Conservation (phyloP, 2,329 filamentous ascomycete genomes). For the Phyllosticta citrichinensis region DNA sequence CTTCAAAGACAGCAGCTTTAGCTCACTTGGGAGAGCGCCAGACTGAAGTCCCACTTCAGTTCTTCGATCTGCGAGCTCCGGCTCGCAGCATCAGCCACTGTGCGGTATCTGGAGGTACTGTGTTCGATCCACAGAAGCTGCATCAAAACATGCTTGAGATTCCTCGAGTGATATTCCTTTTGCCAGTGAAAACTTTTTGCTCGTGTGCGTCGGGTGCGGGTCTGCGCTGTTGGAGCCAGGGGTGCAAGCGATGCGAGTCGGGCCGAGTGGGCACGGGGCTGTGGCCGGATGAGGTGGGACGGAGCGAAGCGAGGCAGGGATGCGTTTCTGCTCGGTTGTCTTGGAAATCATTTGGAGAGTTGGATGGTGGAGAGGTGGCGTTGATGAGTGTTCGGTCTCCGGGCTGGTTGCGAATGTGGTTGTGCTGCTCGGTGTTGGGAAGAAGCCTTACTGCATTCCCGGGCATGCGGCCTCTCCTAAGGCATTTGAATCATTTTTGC, state of each 20-base stretch:
- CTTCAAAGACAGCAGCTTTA: slow-evolving; percentile 18
- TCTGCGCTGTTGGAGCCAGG: not conserved
- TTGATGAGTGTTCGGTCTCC: too few relatives aligned
- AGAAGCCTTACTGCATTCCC: too few relatives aligned
- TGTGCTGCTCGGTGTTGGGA: too few relatives aligned
- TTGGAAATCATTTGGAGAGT: too few relatives aligned
- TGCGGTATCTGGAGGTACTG: slow-evolving; percentile 29
- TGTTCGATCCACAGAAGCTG: slow-evolving; percentile 29
- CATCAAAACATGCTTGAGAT: slow-evolving; percentile 7
- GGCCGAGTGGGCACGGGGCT: not conserved
- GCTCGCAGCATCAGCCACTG: slow-evolving; percentile 18
- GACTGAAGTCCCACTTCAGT: not conserved
- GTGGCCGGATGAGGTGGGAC: not conserved
- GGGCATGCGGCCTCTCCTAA: too few relatives aligned
- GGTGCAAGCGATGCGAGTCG: not conserved
- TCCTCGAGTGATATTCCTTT: not conserved
- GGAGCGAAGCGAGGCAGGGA: not conserved
- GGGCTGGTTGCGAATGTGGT: too few relatives aligned
- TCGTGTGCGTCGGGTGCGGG: too few relatives aligned
- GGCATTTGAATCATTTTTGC: too few relatives aligned
- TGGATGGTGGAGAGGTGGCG: too few relatives aligned
- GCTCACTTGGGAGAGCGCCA: slow-evolving; percentile 30
- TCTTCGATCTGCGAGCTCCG: slow-evolving; percentile 19
- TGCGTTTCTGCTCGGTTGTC: too few relatives aligned
- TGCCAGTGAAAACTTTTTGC: not conserved